phyloP scores from a whole-genome alignment of 2,329 filamentous ascomycete species.

The Fusarium praegraminearum region DNA sequence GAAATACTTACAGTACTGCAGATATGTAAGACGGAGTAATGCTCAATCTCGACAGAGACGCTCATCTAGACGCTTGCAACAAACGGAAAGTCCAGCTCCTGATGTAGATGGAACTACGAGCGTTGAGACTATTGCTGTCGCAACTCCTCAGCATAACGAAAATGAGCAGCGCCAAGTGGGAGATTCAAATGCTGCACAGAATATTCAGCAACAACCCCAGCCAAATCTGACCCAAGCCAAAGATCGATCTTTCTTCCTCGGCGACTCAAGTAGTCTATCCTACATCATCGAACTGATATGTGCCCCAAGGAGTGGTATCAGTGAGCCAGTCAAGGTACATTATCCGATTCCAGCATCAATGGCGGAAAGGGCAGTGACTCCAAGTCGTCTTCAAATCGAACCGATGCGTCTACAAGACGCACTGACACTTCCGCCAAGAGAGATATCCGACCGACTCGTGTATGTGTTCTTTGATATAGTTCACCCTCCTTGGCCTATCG shows the following conservation, averaged over 20 bases:
- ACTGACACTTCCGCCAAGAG: not conserved
- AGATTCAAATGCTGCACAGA: accelerated
- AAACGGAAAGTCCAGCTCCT: not conserved
- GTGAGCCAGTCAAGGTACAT: slow-evolving; percentile 39
- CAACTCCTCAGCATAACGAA: not conserved
- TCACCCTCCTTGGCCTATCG: slow-evolving; percentile 24
- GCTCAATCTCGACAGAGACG: slow-evolving; percentile 7
- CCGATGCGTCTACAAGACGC: slow-evolving; percentile 24
- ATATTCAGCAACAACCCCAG: not conserved
- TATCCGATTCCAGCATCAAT: slow-evolving; percentile 39
- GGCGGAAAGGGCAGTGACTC: slow-evolving; percentile 17
- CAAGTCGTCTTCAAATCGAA: slow-evolving; percentile 10
- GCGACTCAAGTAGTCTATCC: slow-evolving; percentile 35
- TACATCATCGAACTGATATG: slow-evolving; percentile 42
- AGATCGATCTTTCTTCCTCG: slow-evolving; percentile 17
- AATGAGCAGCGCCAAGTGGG: accelerated
- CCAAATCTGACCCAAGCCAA: not conserved
- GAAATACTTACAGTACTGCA: not conserved
- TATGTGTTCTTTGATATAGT: slow-evolving; percentile 21
- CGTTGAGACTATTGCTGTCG: not conserved
- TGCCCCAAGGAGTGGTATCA: slow-evolving; percentile 21
- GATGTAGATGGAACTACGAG: not conserved
- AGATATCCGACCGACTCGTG: slow-evolving; percentile 29
- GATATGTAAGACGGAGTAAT: slow-evolving; percentile 17
- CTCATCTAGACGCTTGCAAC: slow-evolving; percentile 5